Base-by-base conservation (phyloP, 495 filamentous ascomycete genomes). In the Penicillium steckii region DNA sequence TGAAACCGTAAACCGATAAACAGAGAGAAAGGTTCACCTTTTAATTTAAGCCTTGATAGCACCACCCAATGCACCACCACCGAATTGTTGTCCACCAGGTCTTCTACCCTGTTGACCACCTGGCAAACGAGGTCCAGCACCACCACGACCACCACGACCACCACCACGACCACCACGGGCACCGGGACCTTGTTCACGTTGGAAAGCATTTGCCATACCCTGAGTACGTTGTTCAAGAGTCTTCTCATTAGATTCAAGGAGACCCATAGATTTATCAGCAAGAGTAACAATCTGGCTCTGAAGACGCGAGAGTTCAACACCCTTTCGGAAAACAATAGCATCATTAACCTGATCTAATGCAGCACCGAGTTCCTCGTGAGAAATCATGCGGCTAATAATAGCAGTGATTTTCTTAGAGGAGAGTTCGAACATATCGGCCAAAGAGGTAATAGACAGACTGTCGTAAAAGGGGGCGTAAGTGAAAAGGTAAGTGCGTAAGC, bases 381-480 rank as follows among this genome's bases (percentile, higher is more conserved):
- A 95, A 71, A 97, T 97, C 94, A 99, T 99, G 76, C 95, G 95
- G 81, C 89, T 93, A 66, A 99, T 85, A 52, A 99, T 83, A n/a
- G 94, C 90, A 9, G 86, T 76, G 26, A 96, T 93, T 79, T 96
- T 97, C 72, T 86, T 85, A 57, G 87, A 80, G 26, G 88, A 78
- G 3, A 99, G 86, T 67, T 97, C 93, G 73, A 99, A 99, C 94
- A 99, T 97, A 45, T 77, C 81, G 41, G 90, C 86, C 47, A 99
- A 80, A 2, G 90, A 91, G 53, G 77, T 74, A 64, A 97, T 78
- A 53, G 90, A 85, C 45, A 99, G 83, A 27, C 94, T 99, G 72
- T 97, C 94, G 77, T 99, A 99, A 81, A 93, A 99, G 44, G 94
- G 94, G 35, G 94, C 94, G 71, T 99, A 99, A 46, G 94, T 99